phyloP scores from a whole-genome alignment of 2,329 filamentous ascomycete genomes.

The Fusarium foetens region DNA sequence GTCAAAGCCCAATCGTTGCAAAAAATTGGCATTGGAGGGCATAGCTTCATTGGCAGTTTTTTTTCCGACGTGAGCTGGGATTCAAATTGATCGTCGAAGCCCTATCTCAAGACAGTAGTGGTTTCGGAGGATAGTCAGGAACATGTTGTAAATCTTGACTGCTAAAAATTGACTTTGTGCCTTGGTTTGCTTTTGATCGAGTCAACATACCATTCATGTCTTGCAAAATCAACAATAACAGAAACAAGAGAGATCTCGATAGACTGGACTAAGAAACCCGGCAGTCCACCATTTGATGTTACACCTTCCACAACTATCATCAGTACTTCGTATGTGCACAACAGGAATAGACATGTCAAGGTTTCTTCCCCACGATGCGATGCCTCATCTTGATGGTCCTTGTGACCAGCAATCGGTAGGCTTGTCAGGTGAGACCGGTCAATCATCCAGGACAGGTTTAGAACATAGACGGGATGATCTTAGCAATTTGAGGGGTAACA shows the following conservation, averaged over 20 bases:
- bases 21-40: constrained; percentile 25
- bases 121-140: constrained; percentile 41
- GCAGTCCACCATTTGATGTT: constrained; percentile 8
- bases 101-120: constrained; percentile 39
- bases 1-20: constrained; percentile 3
- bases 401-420: constrained; percentile 9
- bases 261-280: not conserved
- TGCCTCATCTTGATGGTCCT: constrained; percentile 5
- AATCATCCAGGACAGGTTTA: constrained; percentile 27
- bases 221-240: not conserved
- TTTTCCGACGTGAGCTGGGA: constrained; percentile 34
- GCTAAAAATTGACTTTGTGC: constrained; percentile 17
- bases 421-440: constrained; percentile 37
- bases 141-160: constrained; percentile 32
- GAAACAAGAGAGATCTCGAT: not conserved
- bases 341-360: not conserved
- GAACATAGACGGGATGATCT: constrained; percentile 20
- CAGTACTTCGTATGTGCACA: not conserved
- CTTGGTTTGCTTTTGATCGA: not conserved
- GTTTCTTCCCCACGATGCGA: constrained; percentile 12
- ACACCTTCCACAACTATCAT: constrained; percentile 17
- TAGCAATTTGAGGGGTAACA: constrained; percentile 37
- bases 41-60: constrained; percentile 40
- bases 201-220: not conserved
- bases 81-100: constrained; percentile 34